Percentiles rank a stretch among this genome's conserved stretches.
Evolutionary conservation across 2,329 filamentous ascomycete species (phyloP).

Genomic region (Talaromyces marneffei): DNA sequence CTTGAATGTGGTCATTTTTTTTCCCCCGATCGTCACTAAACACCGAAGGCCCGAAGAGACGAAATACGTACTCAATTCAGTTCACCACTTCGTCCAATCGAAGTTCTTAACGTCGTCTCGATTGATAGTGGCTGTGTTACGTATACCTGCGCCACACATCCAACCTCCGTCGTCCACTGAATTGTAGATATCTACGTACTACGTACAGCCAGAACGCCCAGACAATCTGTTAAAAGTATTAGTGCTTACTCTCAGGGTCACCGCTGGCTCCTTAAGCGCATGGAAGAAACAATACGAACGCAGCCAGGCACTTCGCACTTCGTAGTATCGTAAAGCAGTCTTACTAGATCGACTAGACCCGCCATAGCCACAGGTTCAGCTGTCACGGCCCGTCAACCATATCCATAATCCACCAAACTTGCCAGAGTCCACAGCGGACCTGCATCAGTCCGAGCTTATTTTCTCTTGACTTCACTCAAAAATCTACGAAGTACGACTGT

Average conservation of each 20-base stretch:
- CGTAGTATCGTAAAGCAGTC: too few relatives aligned
- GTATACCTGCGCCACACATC: not conserved
- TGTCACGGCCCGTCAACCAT: not conserved
- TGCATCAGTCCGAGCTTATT: not conserved
- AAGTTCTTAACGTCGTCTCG: not conserved
- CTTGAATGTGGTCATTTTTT: not conserved
- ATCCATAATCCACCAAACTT: not conserved
- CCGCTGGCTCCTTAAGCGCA: not conserved
- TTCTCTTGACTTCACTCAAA: not conserved
- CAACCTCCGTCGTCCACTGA: not conserved
- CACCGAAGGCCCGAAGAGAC: not conserved
- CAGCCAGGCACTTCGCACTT: not conserved
- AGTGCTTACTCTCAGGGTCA: not conserved
- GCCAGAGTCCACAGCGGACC: not conserved
- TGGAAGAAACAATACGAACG: not conserved
- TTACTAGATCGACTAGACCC: not conserved
- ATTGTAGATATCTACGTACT: not conserved
- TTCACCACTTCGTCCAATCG: too few relatives aligned
- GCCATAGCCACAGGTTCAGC: not conserved
- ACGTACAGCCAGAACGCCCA: not conserved
- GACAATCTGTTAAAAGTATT: not conserved
- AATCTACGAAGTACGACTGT: not conserved
- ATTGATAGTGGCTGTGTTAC: not conserved
- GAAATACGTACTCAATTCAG: too few relatives aligned
- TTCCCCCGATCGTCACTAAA: not conserved